Percentiles rank a stretch among this genome's conserved stretches.
Evolutionary conservation across 2,329 filamentous ascomycete genomes (phyloP).

Genomic region (Cladophialophora carrionii): DNA sequence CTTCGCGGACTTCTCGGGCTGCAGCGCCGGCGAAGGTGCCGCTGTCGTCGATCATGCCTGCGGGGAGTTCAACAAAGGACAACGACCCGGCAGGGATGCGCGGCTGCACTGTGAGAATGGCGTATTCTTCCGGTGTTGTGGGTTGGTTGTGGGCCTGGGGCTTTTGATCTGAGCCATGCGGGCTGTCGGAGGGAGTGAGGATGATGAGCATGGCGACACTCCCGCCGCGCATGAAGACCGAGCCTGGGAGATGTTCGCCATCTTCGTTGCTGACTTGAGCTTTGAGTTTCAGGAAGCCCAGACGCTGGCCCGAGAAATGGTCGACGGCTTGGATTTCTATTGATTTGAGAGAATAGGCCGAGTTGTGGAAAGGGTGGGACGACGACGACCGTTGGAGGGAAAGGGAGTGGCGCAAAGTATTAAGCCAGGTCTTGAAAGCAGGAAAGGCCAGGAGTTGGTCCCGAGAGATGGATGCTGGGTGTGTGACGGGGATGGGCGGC

Average conservation of each 20-base stretch:
- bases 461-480: constrained; percentile 49
- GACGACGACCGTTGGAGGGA: constrained; percentile 48
- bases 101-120: constrained; percentile 61
- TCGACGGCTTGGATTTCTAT: constrained; percentile 61
- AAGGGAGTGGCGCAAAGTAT: constrained; percentile 55
- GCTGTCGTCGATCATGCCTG: constrained; percentile 63
- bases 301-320: constrained; percentile 53
- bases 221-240: constrained; percentile 61
- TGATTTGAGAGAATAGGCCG: constrained; percentile 56
- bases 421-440: constrained; percentile 60
- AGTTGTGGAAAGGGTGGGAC: constrained; percentile 55
- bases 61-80: constrained; percentile 60
- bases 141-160: constrained; percentile 36
- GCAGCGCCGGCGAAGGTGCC: constrained; percentile 59
- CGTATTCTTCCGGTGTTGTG: constrained; percentile 49
- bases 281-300: constrained; percentile 62
- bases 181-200: constrained; percentile 54
- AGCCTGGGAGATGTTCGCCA: constrained; percentile 58
- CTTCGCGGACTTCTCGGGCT: constrained; percentile 61
- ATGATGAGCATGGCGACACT: constrained; percentile 63
- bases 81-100: constrained; percentile 60
- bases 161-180: constrained; percentile 19
- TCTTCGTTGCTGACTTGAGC: constrained; percentile 57
- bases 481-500: constrained; percentile 42
- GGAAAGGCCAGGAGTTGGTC: constrained; percentile 50